Evolutionary conservation across 495 filamentous ascomycete species (phyloP).

Genomic region (Cryomyces minteri): DNA sequence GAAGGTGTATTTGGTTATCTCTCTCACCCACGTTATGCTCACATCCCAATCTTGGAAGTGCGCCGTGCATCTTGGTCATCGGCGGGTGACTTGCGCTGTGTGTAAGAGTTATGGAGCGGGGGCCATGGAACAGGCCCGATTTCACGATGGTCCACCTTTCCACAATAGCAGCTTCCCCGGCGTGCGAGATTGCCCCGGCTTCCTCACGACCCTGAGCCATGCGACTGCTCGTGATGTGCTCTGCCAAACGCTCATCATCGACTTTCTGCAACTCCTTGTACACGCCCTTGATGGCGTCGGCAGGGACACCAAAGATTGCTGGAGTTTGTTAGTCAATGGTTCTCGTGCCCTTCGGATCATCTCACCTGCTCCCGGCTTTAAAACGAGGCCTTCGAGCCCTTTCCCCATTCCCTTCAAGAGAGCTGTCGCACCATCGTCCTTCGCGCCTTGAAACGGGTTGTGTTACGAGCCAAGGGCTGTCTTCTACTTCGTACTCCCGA

Average conservation of each 20-base stretch:
- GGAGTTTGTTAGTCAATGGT: not conserved
- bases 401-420: constrained; percentile 51
- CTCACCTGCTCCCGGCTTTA: constrained; percentile 3
- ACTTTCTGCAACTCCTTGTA: not conserved
- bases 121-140: no score
- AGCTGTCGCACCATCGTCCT: constrained; percentile 38
- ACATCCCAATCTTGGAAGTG: no score
- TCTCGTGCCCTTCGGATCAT: not conserved
- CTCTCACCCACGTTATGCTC: no score
- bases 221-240: not conserved
- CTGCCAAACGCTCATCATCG: not conserved
- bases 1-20: no score
- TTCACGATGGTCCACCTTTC: no score
- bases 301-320: not conserved
- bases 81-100: no score
- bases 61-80: no score
- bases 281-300: not conserved
- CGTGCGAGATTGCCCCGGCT: no score
- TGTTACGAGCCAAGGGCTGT: constrained; percentile 44
- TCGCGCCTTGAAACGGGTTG: constrained; percentile 47
- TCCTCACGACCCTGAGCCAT: not conserved
- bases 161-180: no score
- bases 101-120: no score
- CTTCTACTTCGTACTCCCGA: constrained; percentile 54
- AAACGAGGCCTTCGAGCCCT: constrained; percentile 23